These are phyloP conservation scores for Alternaria novae-zelandiae DNA, from an alignment of 2,329 filamentous ascomycete genomes.

Conservation along the genomic window DNA sequence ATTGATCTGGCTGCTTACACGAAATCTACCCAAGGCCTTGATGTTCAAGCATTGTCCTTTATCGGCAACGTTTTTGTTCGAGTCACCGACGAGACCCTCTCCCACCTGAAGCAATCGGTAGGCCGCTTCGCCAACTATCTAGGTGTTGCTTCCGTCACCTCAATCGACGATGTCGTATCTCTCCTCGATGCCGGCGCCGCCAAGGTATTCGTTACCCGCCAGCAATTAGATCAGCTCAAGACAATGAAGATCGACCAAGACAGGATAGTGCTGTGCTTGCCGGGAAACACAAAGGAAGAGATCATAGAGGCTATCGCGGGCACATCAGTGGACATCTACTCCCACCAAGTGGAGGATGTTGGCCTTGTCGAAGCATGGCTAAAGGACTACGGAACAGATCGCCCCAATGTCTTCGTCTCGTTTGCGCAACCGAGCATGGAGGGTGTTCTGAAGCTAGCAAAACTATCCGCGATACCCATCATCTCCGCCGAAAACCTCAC, in stretches of 20 bases:
- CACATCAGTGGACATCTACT: slow-evolving; percentile 54
- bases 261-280: slow-evolving; percentile 63
- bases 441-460: slow-evolving; percentile 51
- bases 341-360: slow-evolving; percentile 52
- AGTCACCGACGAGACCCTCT: slow-evolving; percentile 57
- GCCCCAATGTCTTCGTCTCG: slow-evolving; percentile 60
- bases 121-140: slow-evolving; percentile 69
- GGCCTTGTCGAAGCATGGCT: slow-evolving; percentile 54
- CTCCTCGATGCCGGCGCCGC: slow-evolving; percentile 85
- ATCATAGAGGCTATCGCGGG: slow-evolving; percentile 50
- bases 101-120: slow-evolving; percentile 64
- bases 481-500: slow-evolving; percentile 75
- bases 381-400: slow-evolving; percentile 56
- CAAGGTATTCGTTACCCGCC: slow-evolving; percentile 79
- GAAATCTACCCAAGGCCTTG: slow-evolving; percentile 57
- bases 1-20: slow-evolving; percentile 56
- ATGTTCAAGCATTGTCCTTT: slow-evolving; percentile 60
- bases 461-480: slow-evolving; percentile 68
- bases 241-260: slow-evolving; percentile 60
- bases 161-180: slow-evolving; percentile 75
- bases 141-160: slow-evolving; percentile 73
- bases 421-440: slow-evolving; percentile 52
- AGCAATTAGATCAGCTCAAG: slow-evolving; percentile 67
- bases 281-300: slow-evolving; percentile 51
- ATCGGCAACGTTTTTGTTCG: slow-evolving; percentile 64